Evolutionary conservation across 2,329 filamentous ascomycete species (phyloP).

Genomic region (Phialophora expanda): DNA sequence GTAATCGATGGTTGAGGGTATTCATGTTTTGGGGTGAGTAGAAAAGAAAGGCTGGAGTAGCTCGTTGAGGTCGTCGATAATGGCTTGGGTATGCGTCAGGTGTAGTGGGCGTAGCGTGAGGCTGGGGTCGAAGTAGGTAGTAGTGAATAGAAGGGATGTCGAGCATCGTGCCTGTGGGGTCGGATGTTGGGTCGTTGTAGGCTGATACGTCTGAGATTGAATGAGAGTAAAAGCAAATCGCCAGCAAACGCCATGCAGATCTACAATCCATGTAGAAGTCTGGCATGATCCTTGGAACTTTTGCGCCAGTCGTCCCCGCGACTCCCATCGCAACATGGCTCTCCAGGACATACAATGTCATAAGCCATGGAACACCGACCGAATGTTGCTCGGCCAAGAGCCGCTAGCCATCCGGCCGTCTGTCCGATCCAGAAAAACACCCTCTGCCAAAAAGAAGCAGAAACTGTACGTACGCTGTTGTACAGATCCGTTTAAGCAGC

Average conservation of each 20-base stretch:
- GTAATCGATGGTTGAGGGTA: not conserved
- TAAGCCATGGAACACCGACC: slow-evolving; percentile 18
- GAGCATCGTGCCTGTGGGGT: not conserved
- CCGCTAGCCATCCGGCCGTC: slow-evolving; percentile 5
- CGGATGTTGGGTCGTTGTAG: slow-evolving; percentile 12
- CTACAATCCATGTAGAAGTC: slow-evolving; percentile 27
- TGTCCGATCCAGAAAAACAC: slow-evolving; percentile 33
- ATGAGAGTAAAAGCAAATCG: slow-evolving; percentile 24
- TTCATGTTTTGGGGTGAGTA: not conserved
- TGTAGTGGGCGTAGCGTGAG: slow-evolving; percentile 11
- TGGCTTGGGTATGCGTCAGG: slow-evolving; percentile 2
- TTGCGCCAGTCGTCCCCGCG: slow-evolving; percentile 19
- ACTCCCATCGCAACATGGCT: slow-evolving; percentile 21
- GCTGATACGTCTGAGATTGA: slow-evolving; percentile 19
- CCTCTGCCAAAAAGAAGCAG: slow-evolving; percentile 25
- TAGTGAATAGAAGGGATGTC: slow-evolving; percentile 5
- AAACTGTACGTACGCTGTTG: slow-evolving; percentile 34
- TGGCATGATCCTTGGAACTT: slow-evolving; percentile 23
- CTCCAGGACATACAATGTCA: slow-evolving; percentile 31
- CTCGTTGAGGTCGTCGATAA: not conserved
- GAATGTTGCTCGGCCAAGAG: slow-evolving; percentile 5
- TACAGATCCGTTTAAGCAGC: slow-evolving; percentile 32
- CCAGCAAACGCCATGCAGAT: slow-evolving; percentile 33
- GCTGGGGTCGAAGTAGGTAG: slow-evolving; percentile 16
- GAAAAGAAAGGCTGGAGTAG: not conserved